Percentiles rank a stretch among this genome's conserved stretches.
phyloP scores from a whole-genome alignment of 2,329 filamentous ascomycete genomes.

The Phaeosphaeria sp. region DNA sequence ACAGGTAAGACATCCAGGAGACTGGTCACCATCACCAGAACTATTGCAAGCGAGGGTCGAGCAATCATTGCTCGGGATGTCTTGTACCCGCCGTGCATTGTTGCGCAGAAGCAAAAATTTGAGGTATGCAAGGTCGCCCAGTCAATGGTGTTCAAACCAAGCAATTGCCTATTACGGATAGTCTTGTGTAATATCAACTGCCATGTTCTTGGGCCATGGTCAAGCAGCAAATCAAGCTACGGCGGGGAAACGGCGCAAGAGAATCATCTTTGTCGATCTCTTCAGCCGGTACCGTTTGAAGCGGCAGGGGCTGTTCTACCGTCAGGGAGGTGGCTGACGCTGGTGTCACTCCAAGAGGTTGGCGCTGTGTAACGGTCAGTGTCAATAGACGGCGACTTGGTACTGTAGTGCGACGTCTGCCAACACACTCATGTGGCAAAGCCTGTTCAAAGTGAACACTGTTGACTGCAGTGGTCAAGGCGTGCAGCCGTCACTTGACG shows the following conservation, averaged over 20 bases:
- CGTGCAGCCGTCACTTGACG: conserved; percentile 13
- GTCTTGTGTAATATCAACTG: conserved; percentile 13
- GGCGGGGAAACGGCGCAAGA: background rate
- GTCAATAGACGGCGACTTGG: conserved; percentile 15
- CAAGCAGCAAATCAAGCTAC: background rate
- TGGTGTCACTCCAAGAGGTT: conserved; percentile 24
- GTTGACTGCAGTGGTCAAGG: conserved; percentile 5
- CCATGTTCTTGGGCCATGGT: background rate
- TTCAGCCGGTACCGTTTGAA: conserved; percentile 3
- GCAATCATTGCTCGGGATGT: conserved; percentile 15
- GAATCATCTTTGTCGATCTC: conserved; percentile 1
- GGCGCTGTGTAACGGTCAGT: conserved; percentile 25
- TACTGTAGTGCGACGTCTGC: conserved; percentile 32
- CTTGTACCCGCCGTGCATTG: conserved; percentile 22
- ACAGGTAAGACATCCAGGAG: conserved; percentile 13
- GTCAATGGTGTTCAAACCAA: conserved; percentile 15
- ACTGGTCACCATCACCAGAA: conserved; percentile 14
- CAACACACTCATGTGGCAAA: conserved; percentile 18
- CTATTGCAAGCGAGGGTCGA: conserved; percentile 18
- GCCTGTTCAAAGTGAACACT: background rate
- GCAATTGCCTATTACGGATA: conserved; percentile 11
- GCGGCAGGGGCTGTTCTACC: background rate
- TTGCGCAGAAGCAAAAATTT: conserved; percentile 18
- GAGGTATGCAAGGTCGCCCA: conserved; percentile 24
- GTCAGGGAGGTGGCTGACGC: conserved; percentile 2